Conservation (phyloP, 768 basidiomycete species). For the Postia placenta region DNA sequence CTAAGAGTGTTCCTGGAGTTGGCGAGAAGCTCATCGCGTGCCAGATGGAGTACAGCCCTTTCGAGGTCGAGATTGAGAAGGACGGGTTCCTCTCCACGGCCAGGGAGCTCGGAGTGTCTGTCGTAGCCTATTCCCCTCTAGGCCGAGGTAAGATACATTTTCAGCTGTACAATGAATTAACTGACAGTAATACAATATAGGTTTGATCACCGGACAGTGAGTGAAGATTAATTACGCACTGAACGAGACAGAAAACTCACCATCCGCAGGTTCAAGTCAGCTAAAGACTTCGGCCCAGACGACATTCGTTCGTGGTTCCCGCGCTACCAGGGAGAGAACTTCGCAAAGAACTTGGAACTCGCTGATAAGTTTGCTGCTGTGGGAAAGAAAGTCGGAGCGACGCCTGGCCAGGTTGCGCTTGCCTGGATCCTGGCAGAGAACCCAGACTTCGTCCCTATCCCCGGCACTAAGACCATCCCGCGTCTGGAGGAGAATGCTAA, state of each 20-base stretch:
- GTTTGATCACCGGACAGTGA: constrained; percentile 41
- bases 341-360: constrained; percentile 36
- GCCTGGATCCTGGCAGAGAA: constrained; percentile 31
- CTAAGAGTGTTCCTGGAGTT: constrained; percentile 21
- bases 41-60: constrained; percentile 33
- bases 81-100: constrained; percentile 25
- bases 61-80: constrained; percentile 30
- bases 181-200: constrained; percentile 22
- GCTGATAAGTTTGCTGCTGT: constrained; percentile 26
- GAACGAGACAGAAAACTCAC: background rate
- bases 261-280: constrained; percentile 1
- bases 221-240: constrained; percentile 19
- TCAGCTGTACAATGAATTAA: constrained; percentile 24
- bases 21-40: constrained; percentile 29
- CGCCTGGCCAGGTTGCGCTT: constrained; percentile 29
- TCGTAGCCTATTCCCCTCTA: constrained; percentile 42
- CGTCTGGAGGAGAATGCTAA: constrained; percentile 6
- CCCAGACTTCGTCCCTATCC: constrained; percentile 12
- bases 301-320: constrained; percentile 25
- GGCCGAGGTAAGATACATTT: constrained; percentile 31
- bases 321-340: constrained; percentile 32
- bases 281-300: constrained; percentile 23
- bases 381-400: constrained; percentile 27
- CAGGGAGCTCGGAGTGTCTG: constrained; percentile 33
- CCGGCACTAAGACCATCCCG: constrained; percentile 9